Evolutionary conservation across 1,284 basidiomycete genomes (phyloP).

Genomic region (Hemileia vastatrix): DNA sequence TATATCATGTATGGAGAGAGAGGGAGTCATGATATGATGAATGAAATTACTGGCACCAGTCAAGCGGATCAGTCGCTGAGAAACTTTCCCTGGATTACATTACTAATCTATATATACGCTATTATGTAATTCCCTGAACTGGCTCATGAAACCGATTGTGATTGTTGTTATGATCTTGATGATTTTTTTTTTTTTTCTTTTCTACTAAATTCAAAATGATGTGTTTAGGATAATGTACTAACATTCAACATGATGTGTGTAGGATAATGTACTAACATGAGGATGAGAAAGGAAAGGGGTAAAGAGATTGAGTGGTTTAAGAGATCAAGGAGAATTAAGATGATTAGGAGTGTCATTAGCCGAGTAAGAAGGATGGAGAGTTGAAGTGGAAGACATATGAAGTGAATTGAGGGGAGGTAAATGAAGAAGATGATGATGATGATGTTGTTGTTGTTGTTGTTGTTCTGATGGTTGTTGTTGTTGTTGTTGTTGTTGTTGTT

Average conservation of each 20-base stretch:
- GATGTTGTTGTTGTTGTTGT: not conserved
- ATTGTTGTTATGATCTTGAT: not conserved
- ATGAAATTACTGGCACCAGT: constrained; percentile 24
- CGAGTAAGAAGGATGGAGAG: not conserved
- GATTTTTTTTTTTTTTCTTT: not conserved
- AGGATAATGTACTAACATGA: not conserved
- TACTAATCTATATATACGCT: constrained; percentile 18
- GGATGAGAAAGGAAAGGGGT: not conserved
- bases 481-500: not conserved
- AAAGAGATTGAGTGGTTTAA: not conserved
- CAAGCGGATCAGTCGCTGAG: constrained; percentile 21
- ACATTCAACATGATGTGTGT: not conserved
- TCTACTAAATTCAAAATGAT: not conserved
- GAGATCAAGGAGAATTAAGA: not conserved
- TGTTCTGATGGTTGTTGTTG: not conserved
- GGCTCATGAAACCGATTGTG: not conserved
- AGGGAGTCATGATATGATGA: constrained; percentile 4
- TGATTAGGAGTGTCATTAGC: too few species aligned
- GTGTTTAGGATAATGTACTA: not conserved
- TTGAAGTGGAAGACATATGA: not conserved
- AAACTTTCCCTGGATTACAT: constrained; percentile 22
- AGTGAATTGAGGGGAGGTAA: not conserved
- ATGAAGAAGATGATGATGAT: not conserved
- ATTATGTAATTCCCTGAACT: constrained; percentile 20
- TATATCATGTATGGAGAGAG: too few species aligned